These are phyloP conservation scores for Suhomyces sp. DNA, from an alignment of 805 yeast species.

Conservation along the genomic window DNA sequence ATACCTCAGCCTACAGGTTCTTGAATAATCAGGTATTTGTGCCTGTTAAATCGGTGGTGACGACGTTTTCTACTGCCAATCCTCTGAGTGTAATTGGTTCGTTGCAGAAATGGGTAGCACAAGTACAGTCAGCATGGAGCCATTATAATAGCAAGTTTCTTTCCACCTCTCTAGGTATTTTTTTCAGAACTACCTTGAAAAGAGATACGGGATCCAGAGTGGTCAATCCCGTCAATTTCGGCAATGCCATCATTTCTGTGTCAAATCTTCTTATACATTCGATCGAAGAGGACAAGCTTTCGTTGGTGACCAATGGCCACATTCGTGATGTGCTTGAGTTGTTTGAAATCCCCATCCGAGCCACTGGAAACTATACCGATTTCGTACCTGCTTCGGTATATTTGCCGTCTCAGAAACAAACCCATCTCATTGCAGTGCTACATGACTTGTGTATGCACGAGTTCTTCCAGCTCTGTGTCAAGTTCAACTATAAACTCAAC, in stretches of 20 bases:
- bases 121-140: slow-evolving; percentile 4
- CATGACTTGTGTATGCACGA: slow-evolving; percentile 65
- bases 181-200: slow-evolving; percentile 38
- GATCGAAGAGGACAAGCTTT: slow-evolving; percentile 59
- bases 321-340: slow-evolving; percentile 58
- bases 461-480: slow-evolving; percentile 61
- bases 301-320: slow-evolving; percentile 47
- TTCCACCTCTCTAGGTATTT: slow-evolving; percentile 30
- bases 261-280: slow-evolving; percentile 59
- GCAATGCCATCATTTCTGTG: slow-evolving; percentile 61
- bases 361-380: slow-evolving; percentile 36
- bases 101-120: background rate
- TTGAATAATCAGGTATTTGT: slow-evolving; percentile 13
- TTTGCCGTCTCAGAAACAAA: slow-evolving; percentile 29
- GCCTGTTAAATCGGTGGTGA: slow-evolving; percentile 10
- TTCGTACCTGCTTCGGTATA: slow-evolving; percentile 44
- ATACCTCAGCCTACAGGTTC: slow-evolving; percentile 3
- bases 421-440: slow-evolving; percentile 49
- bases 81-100: background rate
- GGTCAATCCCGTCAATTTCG: slow-evolving; percentile 55
- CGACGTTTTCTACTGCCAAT: background rate
- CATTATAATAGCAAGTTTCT: slow-evolving; percentile 25
- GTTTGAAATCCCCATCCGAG: slow-evolving; percentile 56
- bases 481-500: slow-evolving; percentile 60
- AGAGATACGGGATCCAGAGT: slow-evolving; percentile 61